These are phyloP conservation scores for Heteromeles arbutifolia DNA, from an alignment of 306 rosid species.

Conservation along the genomic window DNA sequence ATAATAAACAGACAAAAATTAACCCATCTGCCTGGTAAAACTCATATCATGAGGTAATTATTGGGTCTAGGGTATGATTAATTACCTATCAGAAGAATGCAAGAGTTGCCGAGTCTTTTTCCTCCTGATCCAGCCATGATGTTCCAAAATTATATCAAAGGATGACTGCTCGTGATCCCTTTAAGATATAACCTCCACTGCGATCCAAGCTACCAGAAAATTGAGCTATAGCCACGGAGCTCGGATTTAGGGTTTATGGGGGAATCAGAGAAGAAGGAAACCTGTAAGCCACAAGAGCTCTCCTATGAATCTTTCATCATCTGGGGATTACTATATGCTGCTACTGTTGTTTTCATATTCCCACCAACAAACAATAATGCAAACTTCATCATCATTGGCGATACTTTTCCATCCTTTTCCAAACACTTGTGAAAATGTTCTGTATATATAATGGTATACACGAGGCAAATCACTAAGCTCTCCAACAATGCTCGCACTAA, in stretches of 20 bases:
- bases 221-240: neutral
- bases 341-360: neutral
- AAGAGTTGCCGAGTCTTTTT: conserved; percentile 50
- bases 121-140: conserved; percentile 39
- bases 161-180: too few relatives aligned
- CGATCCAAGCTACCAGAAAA: too few relatives aligned
- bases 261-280: neutral
- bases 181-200: too few relatives aligned
- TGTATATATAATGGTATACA: conserved; percentile 43
- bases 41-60: neutral
- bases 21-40: neutral
- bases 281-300: neutral
- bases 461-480: conserved; percentile 38
- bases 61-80: neutral
- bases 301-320: conserved; percentile 13
- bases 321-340: neutral
- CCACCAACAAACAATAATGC: neutral
- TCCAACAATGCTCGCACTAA: neutral
- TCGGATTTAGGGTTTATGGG: neutral
- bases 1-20: neutral
- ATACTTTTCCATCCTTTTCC: neutral
- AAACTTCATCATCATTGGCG: neutral
- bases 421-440: neutral
- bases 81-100: conserved; percentile 84
- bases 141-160: neutral